Evolutionary conservation across 768 basidiomycete genomes (phyloP).

Genomic region (Leccinum imitatum): DNA sequence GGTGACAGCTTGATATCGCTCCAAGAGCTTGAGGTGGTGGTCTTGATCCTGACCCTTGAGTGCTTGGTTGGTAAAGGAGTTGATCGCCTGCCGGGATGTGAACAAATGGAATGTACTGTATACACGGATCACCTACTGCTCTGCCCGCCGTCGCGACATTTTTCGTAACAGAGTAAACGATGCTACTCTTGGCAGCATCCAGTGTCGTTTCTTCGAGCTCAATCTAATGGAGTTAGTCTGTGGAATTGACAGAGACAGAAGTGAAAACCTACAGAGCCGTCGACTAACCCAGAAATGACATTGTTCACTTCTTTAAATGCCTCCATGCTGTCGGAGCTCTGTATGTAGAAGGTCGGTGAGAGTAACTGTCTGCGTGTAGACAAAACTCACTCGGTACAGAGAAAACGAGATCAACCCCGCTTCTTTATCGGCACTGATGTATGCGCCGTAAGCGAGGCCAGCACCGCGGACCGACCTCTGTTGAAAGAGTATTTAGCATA

Average conservation of each 20-base stretch:
- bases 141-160: slow-evolving; percentile 82
- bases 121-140: slow-evolving; percentile 57
- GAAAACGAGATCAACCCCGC: slow-evolving; percentile 73
- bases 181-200: slow-evolving; percentile 89
- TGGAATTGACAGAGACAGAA: neutral
- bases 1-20: slow-evolving; percentile 76
- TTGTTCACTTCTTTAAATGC: slow-evolving; percentile 81
- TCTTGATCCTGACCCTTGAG: slow-evolving; percentile 81
- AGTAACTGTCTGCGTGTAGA: neutral
- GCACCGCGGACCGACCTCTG: slow-evolving; percentile 90
- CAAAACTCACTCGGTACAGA: slow-evolving; percentile 66
- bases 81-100: slow-evolving; percentile 53
- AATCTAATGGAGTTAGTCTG: slow-evolving; percentile 48
- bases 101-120: slow-evolving; percentile 5
- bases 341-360: slow-evolving; percentile 13
- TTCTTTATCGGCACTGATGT: slow-evolving; percentile 71
- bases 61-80: slow-evolving; percentile 88
- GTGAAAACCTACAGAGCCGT: slow-evolving; percentile 65
- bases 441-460: slow-evolving; percentile 93
- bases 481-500: slow-evolving; percentile 12
- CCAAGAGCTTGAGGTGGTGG: slow-evolving; percentile 72
- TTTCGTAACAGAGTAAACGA: slow-evolving; percentile 81
- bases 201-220: slow-evolving; percentile 75
- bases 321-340: slow-evolving; percentile 79
- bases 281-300: slow-evolving; percentile 75